phyloP scores from a whole-genome alignment of 2,329 filamentous ascomycete species.

The Talaromyces albobiverticillius region DNA sequence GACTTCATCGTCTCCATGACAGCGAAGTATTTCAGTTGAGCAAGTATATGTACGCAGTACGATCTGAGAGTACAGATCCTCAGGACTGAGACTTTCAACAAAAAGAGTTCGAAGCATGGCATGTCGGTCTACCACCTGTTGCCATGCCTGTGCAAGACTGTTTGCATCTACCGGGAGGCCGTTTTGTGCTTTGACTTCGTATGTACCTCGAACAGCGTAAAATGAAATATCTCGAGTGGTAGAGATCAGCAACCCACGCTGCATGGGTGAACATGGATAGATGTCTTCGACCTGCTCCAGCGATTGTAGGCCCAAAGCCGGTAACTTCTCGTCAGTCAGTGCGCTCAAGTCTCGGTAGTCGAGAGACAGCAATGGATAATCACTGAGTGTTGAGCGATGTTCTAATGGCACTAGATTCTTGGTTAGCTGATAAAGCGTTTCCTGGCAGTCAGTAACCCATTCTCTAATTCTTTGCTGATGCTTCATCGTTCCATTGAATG shows the following conservation, averaged over 20 bases:
- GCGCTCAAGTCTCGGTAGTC: conserved; percentile 41
- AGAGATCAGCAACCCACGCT: conserved; percentile 41
- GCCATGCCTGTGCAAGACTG: conserved; percentile 21
- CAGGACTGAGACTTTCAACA: conserved; percentile 28
- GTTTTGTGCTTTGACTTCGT: conserved; percentile 27
- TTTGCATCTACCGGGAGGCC: conserved; percentile 24
- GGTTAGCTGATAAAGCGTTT: conserved; percentile 30
- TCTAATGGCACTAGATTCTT: conserved; percentile 24
- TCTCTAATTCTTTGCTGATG: conserved; percentile 43
- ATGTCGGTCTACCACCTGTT: conserved; percentile 11
- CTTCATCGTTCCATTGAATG: conserved; percentile 49
- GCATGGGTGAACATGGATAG: conserved; percentile 43
- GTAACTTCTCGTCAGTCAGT: conserved; percentile 36
- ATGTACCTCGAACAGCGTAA: conserved; percentile 38
- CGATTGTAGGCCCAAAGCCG: conserved; percentile 31
- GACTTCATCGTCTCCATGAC: conserved; percentile 25
- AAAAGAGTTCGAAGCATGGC: conserved; percentile 20
- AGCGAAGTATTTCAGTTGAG: conserved; percentile 14
- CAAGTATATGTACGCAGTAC: conserved; percentile 33
- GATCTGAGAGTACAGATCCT: conserved; percentile 23
- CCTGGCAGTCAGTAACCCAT: conserved; percentile 43
- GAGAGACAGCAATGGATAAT: conserved; percentile 46
- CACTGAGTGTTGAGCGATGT: conserved; percentile 37
- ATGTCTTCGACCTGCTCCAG: conserved; percentile 34
- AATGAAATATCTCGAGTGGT: conserved; percentile 43